A percentile compares a stretch with the other conserved stretches of the same genome.
phyloP scores from a whole-genome alignment of 2,329 filamentous ascomycete genomes.

The Hymenoscyphus occultus region DNA sequence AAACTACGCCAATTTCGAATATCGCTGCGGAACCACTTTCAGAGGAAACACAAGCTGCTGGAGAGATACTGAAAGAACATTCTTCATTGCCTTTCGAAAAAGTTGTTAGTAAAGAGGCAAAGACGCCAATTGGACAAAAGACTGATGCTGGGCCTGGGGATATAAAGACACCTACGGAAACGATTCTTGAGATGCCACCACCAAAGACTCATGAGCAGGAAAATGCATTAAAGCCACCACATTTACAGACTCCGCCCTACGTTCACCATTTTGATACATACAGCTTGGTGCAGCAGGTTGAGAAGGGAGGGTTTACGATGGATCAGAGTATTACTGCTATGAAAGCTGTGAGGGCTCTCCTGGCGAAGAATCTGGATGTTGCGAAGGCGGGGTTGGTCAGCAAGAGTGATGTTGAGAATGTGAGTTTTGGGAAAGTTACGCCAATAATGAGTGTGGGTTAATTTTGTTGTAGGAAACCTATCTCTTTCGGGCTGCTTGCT shows the following conservation, averaged over 20 bases:
- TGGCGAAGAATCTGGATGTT: slow-evolving; percentile 76
- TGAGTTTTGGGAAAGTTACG: slow-evolving; percentile 21
- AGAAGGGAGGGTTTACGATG: slow-evolving; percentile 65
- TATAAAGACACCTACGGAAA: slow-evolving; percentile 45
- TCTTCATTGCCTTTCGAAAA: not conserved
- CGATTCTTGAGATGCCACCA: slow-evolving; percentile 47
- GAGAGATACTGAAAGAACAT: slow-evolving; percentile 1
- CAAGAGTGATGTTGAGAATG: slow-evolving; percentile 90
- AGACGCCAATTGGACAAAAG: slow-evolving; percentile 24
- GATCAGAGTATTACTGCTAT: slow-evolving; percentile 80
- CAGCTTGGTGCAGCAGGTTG: slow-evolving; percentile 77
- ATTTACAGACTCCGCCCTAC: slow-evolving; percentile 72
- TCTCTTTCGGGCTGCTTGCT: slow-evolving; percentile 89
- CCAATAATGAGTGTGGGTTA: not conserved
- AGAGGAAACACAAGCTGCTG: slow-evolving; percentile 30
- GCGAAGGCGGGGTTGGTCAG: slow-evolving; percentile 79
- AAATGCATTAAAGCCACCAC: slow-evolving; percentile 54
- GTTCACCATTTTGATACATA: slow-evolving; percentile 98
- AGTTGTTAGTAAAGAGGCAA: slow-evolving; percentile 5
- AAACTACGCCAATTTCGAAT: not conserved
- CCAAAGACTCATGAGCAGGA: slow-evolving; percentile 39
- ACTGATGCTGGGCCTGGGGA: slow-evolving; percentile 36
- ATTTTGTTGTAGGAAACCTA: slow-evolving; percentile 64
- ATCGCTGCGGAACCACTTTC: slow-evolving; percentile 28
- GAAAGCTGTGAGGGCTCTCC: slow-evolving; percentile 80